A percentile compares a stretch with the other conserved stretches of the same genome.
Evolutionary conservation across 345 rosid species (phyloP).

Genomic region (Salix caprea): DNA sequence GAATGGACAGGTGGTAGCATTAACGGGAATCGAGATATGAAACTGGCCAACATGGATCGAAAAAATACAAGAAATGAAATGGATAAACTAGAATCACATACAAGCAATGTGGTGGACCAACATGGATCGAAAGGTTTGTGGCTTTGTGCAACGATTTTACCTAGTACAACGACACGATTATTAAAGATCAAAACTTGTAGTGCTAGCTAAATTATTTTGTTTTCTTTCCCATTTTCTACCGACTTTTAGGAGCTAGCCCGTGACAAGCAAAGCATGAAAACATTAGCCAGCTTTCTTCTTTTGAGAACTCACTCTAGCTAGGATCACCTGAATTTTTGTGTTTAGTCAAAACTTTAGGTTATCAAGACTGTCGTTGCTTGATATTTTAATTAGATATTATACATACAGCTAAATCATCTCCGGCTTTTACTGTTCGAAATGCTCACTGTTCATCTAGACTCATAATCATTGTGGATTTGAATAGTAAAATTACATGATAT

Average conservation of each 20-base stretch:
- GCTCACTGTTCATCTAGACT: too few relatives aligned
- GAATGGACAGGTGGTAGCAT: not conserved
- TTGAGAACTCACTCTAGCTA: not conserved
- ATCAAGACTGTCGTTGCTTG: not conserved
- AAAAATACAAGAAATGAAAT: not conserved
- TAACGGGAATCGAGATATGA: not conserved
- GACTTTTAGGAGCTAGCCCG: not conserved
- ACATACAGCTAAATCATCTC: too few relatives aligned
- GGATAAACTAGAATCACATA: not conserved
- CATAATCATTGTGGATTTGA: too few relatives aligned
- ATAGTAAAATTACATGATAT: too few relatives aligned
- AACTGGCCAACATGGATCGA: too few relatives aligned
- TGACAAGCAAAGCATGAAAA: not conserved
- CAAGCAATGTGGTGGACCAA: constrained; percentile 6
- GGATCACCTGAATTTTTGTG: not conserved
- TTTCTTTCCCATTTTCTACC: not conserved
- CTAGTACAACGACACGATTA: not conserved
- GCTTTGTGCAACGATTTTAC: not conserved
- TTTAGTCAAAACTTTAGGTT: not conserved
- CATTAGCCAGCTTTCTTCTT: not conserved
- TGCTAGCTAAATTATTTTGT: not conserved
- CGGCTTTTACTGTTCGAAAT: too few relatives aligned
- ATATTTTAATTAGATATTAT: not conserved
- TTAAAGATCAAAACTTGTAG: not conserved
- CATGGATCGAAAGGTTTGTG: not conserved